Evolutionary conservation across 1,139 yeast genomes (phyloP).

Genomic region (Sugiyamaella neomexicana): DNA sequence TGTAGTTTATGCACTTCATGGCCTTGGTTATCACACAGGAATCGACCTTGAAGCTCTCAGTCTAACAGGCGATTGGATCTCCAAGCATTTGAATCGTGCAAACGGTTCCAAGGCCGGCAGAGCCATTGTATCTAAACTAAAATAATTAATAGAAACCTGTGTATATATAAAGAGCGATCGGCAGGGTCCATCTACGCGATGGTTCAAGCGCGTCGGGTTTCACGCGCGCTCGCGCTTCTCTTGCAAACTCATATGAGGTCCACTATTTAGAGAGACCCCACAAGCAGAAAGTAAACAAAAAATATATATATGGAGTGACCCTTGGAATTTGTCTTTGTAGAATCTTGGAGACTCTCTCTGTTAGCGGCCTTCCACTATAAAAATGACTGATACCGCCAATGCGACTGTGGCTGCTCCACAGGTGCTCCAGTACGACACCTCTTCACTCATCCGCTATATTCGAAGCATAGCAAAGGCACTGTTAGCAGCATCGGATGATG

Average conservation of each 20-base stretch:
- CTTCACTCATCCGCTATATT: slow-evolving; percentile 15
- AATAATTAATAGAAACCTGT: not conserved
- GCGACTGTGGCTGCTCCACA: not conserved
- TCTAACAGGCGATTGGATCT: slow-evolving; percentile 39
- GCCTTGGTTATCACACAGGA: slow-evolving; percentile 40
- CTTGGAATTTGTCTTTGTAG: not conserved
- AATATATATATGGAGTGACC: too few relatives aligned
- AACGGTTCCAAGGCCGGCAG: slow-evolving; percentile 39
- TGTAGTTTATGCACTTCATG: slow-evolving; percentile 41
- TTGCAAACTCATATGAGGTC: not conserved
- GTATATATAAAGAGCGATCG: not conserved
- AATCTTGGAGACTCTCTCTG: not conserved
- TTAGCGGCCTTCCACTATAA: not conserved
- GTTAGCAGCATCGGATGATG: slow-evolving; percentile 29
- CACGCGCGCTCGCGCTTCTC: not conserved
- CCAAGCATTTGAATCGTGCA: slow-evolving; percentile 31
- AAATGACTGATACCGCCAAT: not conserved
- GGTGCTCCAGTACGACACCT: not conserved
- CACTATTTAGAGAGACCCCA: not conserved
- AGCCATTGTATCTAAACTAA: slow-evolving; percentile 30
- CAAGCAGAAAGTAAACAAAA: not conserved
- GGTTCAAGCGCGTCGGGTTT: not conserved
- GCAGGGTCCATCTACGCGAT: not conserved
- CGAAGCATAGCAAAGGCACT: slow-evolving; percentile 25
- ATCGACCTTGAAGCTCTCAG: slow-evolving; percentile 35